Percentiles rank a stretch among this genome's conserved stretches.
These are phyloP conservation scores for Euphorbia schlechtendalii DNA, from an alignment of 441 rosid genomes.

Conservation along the genomic window DNA sequence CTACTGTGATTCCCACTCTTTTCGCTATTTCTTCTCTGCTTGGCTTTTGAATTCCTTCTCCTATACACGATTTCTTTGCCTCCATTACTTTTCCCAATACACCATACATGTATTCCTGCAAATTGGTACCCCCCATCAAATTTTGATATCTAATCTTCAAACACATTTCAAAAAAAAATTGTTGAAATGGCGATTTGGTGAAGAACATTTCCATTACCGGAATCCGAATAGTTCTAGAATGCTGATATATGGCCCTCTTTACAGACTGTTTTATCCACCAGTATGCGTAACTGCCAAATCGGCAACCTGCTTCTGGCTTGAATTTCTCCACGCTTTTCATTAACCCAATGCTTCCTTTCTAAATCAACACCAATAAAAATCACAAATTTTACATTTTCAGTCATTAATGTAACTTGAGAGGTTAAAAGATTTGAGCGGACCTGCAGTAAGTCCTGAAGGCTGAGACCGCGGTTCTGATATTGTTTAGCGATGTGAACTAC, in stretches of 20 bases:
- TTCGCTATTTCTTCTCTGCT: slow-evolving; percentile 59
- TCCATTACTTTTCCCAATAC: slow-evolving; percentile 55
- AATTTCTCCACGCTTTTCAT: slow-evolving; percentile 83
- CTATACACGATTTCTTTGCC: slow-evolving; percentile 51
- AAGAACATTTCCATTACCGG: slow-evolving; percentile 48
- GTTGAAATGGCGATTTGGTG: no score
- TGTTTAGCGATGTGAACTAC: slow-evolving; percentile 84
- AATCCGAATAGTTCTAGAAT: slow-evolving; percentile 70
- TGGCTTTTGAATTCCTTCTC: slow-evolving; percentile 56
- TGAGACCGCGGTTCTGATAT: slow-evolving; percentile 69
- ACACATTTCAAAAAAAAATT: no score
- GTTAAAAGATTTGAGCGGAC: slow-evolving; percentile 26
- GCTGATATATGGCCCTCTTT: slow-evolving; percentile 63
- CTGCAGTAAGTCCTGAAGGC: slow-evolving; percentile 75
- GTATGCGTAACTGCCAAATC: slow-evolving; percentile 80
- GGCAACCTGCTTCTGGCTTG: slow-evolving; percentile 73
- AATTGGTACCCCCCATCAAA: slow-evolving; percentile 4
- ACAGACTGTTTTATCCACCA: slow-evolving; percentile 87
- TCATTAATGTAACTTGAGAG: not conserved
- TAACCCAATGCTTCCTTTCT: slow-evolving; percentile 93
- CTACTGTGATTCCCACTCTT: slow-evolving; percentile 59
- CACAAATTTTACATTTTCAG: not conserved
- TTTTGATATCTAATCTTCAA: no score
- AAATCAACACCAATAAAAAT: slow-evolving; percentile 13
- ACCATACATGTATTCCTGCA: slow-evolving; percentile 64